Conservation (phyloP, 2,329 filamentous ascomycete genomes). For the Fusarium sp. region DNA sequence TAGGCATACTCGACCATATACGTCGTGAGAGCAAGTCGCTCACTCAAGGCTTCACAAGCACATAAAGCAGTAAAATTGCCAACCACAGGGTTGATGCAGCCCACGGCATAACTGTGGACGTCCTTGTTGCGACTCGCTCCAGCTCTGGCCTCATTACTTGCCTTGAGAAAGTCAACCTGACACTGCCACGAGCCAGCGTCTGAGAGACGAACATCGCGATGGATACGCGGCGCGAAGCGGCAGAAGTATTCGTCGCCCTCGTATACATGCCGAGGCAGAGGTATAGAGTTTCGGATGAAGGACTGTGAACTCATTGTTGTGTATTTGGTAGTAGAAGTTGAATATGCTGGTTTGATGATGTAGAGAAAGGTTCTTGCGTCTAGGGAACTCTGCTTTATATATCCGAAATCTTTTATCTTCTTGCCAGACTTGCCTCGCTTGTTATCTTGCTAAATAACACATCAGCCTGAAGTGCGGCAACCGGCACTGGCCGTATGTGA, state of each 20-base stretch:
- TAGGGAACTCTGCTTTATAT: not conserved
- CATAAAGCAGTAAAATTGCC: not conserved
- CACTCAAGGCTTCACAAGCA: not conserved
- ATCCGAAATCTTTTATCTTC: not conserved
- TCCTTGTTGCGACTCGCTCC: not conserved
- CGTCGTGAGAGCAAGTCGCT: not conserved
- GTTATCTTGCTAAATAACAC: not conserved
- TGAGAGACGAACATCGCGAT: not conserved
- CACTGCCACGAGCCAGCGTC: slow-evolving; percentile 4
- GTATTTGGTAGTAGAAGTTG: not conserved
- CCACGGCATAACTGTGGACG: not conserved
- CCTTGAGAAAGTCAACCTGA: slow-evolving; percentile 1
- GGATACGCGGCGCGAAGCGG: not conserved
- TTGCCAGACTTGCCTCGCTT: not conserved
- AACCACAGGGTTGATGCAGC: not conserved
- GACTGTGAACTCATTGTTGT: not conserved
- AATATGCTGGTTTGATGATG: not conserved
- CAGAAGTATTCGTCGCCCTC: not conserved
- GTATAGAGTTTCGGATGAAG: not conserved
- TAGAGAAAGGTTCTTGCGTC: not conserved
- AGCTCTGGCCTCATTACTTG: not conserved
- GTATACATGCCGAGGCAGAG: not conserved
- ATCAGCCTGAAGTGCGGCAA: not conserved
- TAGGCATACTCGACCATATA: slow-evolving; percentile 5
- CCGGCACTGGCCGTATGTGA: no score